Percentiles rank a stretch among this genome's conserved stretches.
Conservation (phyloP, 441 rosid species). For the Raphanus hybrid region DNA sequence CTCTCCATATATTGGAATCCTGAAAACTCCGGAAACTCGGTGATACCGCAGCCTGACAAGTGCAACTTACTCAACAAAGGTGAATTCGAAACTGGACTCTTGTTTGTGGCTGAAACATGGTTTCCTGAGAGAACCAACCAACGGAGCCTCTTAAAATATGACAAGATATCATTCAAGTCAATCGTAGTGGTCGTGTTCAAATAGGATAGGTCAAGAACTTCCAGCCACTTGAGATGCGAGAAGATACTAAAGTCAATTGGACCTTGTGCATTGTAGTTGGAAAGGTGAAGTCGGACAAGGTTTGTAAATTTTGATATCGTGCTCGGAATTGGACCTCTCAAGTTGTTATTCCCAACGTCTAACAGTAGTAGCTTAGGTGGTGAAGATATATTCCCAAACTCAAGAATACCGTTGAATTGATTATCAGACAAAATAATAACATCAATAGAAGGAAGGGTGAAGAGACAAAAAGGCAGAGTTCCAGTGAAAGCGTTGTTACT, state of each 20-base stretch:
- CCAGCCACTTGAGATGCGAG: neutral
- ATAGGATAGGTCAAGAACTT: neutral
- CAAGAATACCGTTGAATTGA: neutral
- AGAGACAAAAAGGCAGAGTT: neutral
- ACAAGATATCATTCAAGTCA: neutral
- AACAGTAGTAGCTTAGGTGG: neutral
- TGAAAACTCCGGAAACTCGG: neutral
- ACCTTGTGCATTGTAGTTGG: neutral
- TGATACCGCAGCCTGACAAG: neutral
- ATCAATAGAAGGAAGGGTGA: neutral
- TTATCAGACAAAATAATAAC: neutral
- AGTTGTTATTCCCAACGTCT: neutral
- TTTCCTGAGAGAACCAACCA: neutral
- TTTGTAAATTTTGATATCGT: neutral
- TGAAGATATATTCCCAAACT: slow-evolving; percentile 2
- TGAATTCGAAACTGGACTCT: neutral
- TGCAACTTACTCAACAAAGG: no score
- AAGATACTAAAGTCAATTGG: neutral
- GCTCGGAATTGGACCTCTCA: neutral
- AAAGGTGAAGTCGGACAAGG: no score
- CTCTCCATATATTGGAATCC: neutral
- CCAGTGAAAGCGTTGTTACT: neutral
- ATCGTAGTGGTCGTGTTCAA: neutral
- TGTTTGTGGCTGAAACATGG: neutral
- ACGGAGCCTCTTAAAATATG: neutral